phyloP scores from a whole-genome alignment of 108 stramenopile species.

The Fistulifera solaris region DNA sequence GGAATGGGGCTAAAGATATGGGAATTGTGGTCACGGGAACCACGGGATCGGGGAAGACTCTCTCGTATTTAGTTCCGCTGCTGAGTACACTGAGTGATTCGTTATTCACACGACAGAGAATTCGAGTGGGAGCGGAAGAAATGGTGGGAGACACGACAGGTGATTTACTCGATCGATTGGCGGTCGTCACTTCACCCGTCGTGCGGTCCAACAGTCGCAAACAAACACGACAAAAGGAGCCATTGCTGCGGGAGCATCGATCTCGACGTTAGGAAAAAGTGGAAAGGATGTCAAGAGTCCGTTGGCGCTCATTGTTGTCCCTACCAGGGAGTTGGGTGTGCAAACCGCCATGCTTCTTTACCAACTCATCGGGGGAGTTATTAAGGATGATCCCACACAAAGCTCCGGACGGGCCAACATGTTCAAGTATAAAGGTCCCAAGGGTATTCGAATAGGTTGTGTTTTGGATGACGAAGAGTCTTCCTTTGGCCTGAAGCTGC shows the following conservation, averaged over 20 bases:
- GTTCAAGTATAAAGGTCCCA: constrained; percentile 80
- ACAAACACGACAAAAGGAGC: constrained; percentile 24
- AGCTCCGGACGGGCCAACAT: constrained; percentile 45
- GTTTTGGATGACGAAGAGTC: constrained; percentile 75
- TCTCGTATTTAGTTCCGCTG: constrained; percentile 70
- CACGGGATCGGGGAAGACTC: constrained; percentile 66
- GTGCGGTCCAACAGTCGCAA: constrained; percentile 41
- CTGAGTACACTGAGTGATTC: constrained; percentile 68
- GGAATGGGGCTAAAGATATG: constrained; percentile 32
- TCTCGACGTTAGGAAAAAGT: constrained; percentile 55
- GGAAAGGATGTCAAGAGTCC: constrained; percentile 68
- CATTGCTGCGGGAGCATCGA: constrained; percentile 45
- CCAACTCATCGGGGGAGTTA: constrained; percentile 62
- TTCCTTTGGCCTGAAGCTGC: constrained; percentile 66
- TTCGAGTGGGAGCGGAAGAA: constrained; percentile 71
- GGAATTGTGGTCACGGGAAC: constrained; percentile 56
- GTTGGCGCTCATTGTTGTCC: constrained; percentile 85
- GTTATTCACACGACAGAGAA: constrained; percentile 57
- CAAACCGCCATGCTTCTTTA: constrained; percentile 71
- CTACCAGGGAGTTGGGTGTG: constrained; percentile 85
- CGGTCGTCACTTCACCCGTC: constrained; percentile 54
- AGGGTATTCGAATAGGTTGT: constrained; percentile 77
- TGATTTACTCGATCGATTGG: constrained; percentile 58
- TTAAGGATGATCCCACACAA: constrained; percentile 36
- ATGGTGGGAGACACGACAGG: constrained; percentile 61